Evolutionary conservation across 2,329 filamentous ascomycete species (phyloP).

Genomic region (Thermoascus crustaceus): DNA sequence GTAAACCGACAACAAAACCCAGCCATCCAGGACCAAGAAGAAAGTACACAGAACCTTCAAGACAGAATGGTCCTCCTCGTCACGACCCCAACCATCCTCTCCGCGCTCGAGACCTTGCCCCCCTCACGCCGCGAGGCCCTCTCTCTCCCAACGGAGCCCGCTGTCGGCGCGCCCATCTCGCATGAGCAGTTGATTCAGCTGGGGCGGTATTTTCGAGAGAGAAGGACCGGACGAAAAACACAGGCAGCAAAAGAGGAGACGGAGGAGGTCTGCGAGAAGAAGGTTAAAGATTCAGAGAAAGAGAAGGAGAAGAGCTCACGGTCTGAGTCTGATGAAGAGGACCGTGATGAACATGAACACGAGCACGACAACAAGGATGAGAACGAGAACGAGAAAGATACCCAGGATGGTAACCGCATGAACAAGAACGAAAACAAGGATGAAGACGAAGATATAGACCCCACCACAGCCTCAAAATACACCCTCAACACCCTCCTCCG

Average conservation of each 20-base stretch:
- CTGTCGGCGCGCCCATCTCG: constrained; percentile 29
- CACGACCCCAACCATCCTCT: constrained; percentile 31
- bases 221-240: background rate
- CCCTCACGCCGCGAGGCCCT: constrained; percentile 23
- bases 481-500: constrained; percentile 63
- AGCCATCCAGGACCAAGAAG: no score
- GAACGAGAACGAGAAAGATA: constrained; percentile 3
- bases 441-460: background rate
- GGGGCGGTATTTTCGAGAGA: constrained; percentile 20
- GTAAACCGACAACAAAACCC: no score
- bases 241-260: constrained; percentile 17
- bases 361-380: constrained; percentile 6
- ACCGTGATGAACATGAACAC: no score
- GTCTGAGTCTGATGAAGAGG: no score
- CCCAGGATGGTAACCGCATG: background rate
- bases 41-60: no score
- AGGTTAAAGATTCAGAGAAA: no score
- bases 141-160: constrained; percentile 23
- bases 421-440: background rate
- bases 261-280: no score
- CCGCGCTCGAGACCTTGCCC: constrained; percentile 31
- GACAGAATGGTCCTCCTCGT: constrained; percentile 34
- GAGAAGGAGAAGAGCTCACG: no score
- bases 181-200: constrained; percentile 35
- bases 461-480: no score